Conservation (phyloP, 306 rosid genomes). For the Prunus mume region DNA sequence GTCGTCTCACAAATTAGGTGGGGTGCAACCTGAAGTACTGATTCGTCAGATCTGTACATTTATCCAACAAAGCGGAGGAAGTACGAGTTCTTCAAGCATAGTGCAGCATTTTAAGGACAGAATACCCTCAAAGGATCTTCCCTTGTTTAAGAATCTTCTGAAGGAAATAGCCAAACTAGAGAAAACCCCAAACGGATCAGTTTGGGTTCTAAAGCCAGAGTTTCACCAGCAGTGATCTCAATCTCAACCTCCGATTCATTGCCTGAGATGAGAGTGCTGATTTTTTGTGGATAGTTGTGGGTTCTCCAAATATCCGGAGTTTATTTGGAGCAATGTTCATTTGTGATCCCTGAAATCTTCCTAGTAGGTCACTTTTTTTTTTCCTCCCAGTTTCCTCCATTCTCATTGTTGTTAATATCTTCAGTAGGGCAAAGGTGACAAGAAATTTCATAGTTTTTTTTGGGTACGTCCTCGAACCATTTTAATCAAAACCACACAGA, state of each 20-base stretch:
- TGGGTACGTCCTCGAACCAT: background rate
- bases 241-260: background rate
- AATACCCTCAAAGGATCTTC: constrained; percentile 70
- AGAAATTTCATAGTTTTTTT: background rate
- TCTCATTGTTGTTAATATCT: background rate
- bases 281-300: background rate
- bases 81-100: constrained; percentile 58
- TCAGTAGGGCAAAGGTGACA: background rate
- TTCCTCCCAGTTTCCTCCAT: background rate
- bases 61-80: constrained; percentile 75
- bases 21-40: constrained; percentile 76
- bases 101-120: constrained; percentile 82
- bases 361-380: background rate
- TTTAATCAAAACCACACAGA: constrained; percentile 9
- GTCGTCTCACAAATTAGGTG: constrained; percentile 41
- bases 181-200: constrained; percentile 59
- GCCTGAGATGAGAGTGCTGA: background rate
- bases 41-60: constrained; percentile 80
- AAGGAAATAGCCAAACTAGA: constrained; percentile 82
- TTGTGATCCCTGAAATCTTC: background rate
- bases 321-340: background rate
- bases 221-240: constrained; percentile 38
- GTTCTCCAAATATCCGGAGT: background rate
- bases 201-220: constrained; percentile 83
- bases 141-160: constrained; percentile 88